These are phyloP conservation scores for Geranium incanum DNA, from an alignment of 441 rosid species.

Conservation along the genomic window DNA sequence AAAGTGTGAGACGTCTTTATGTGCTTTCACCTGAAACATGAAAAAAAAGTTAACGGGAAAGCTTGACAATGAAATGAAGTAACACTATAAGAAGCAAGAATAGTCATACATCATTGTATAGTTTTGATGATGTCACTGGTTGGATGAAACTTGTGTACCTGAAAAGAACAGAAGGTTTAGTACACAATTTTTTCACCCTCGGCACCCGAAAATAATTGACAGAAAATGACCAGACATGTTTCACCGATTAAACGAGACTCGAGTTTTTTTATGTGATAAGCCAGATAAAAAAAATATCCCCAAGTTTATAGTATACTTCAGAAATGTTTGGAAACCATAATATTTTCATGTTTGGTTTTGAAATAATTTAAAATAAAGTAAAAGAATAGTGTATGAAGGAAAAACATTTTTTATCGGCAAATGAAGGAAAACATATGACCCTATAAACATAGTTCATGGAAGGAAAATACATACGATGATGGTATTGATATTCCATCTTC, in stretches of 20 bases:
- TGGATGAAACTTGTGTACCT: constrained; percentile 98
- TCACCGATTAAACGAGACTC: background rate
- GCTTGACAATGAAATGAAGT: constrained; percentile 2
- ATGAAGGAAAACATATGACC: background rate
- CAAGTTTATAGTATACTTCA: background rate
- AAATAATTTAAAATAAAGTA: too few species aligned
- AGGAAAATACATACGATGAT: constrained; percentile 61
- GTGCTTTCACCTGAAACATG: constrained; percentile 67
- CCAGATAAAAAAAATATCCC: background rate
- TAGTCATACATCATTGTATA: constrained; percentile 67
- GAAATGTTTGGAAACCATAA: background rate
- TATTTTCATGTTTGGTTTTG: too few species aligned
- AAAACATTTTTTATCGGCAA: background rate
- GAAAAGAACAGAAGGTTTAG: constrained; percentile 8
- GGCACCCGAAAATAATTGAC: background rate
- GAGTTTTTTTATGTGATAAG: background rate
- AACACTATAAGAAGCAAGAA: constrained; percentile 13
- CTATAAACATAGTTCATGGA: background rate
- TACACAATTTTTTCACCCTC: background rate
- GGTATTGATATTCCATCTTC: constrained; percentile 94
- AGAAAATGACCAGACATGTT: background rate
- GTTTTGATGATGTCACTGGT: constrained; percentile 82
- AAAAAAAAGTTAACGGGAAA: constrained; percentile 18
- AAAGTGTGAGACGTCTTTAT: constrained; percentile 76
- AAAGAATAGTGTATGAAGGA: background rate